A percentile compares a stretch with the other conserved stretches of the same genome.
Conservation (phyloP, 306 rosid genomes). For the Trifolium pratense region DNA sequence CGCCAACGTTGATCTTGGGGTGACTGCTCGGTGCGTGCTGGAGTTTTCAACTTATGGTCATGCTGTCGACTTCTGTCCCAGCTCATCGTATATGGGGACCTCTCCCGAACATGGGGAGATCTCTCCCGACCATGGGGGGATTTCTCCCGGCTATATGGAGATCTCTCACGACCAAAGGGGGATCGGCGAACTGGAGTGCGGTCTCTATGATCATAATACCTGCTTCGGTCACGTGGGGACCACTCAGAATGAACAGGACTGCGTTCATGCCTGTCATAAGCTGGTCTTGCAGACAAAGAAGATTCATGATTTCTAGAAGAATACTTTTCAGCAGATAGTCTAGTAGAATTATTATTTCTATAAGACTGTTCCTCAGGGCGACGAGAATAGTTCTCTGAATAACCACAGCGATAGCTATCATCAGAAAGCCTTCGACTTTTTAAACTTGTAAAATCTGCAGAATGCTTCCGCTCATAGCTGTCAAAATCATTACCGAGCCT, state of each 20-base stretch:
- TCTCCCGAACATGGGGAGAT: constrained; percentile 69
- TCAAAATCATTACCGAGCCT: constrained; percentile 75
- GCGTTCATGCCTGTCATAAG: constrained; percentile 77
- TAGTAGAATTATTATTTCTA: constrained; percentile 61
- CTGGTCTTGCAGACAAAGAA: constrained; percentile 63
- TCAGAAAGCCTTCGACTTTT: constrained; percentile 83
- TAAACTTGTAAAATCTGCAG: constrained; percentile 61
- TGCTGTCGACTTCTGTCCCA: constrained; percentile 74
- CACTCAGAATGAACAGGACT: constrained; percentile 89
- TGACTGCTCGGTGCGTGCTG: background rate
- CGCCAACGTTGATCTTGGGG: constrained; percentile 33
- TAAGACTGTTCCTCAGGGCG: constrained; percentile 72
- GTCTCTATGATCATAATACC: constrained; percentile 75
- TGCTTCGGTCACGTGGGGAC: constrained; percentile 78
- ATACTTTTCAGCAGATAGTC: constrained; percentile 68
- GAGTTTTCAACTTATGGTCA: constrained; percentile 53
- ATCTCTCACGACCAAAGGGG: constrained; percentile 52
- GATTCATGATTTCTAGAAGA: constrained; percentile 73
- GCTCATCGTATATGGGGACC: constrained; percentile 64
- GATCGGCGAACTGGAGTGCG: constrained; percentile 66
- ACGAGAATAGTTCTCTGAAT: constrained; percentile 67
- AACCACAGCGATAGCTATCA: constrained; percentile 60
- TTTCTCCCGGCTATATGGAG: constrained; percentile 62
- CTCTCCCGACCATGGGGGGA: constrained; percentile 69
- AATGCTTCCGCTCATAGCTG: constrained; percentile 66